These are phyloP conservation scores for Angomonas desouzai DNA, from an alignment of 208 protist genomes.

Conservation along the genomic window DNA sequence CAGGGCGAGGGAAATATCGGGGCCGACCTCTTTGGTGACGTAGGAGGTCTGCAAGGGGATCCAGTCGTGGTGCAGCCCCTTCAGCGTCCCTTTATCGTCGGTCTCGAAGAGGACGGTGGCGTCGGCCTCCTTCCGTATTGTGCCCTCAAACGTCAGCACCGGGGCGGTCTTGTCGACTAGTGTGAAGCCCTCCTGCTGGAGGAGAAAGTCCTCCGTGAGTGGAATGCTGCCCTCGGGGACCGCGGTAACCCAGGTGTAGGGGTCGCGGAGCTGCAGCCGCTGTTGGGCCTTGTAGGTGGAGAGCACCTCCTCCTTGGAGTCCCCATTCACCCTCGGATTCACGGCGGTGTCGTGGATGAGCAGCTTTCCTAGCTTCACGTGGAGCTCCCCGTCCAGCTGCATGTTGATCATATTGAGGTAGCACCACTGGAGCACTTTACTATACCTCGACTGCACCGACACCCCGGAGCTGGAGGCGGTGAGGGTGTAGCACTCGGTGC, in stretches of 20 bases:
- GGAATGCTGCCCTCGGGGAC: slow-evolving; percentile 51
- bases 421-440: slow-evolving; percentile 91
- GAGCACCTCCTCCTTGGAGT: slow-evolving; percentile 51
- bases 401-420: slow-evolving; percentile 89
- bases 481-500: slow-evolving; percentile 89
- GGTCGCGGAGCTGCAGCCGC: slow-evolving; percentile 77
- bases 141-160: slow-evolving; percentile 70
- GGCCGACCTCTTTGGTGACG: slow-evolving; percentile 46
- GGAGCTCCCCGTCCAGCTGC: slow-evolving; percentile 87
- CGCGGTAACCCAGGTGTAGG: slow-evolving; percentile 77
- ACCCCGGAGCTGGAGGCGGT: slow-evolving; percentile 53
- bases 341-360: slow-evolving; percentile 36
- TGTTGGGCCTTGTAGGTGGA: slow-evolving; percentile 87
- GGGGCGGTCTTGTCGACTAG: slow-evolving; percentile 12
- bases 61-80: slow-evolving; percentile 64
- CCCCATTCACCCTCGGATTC: not conserved
- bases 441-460: slow-evolving; percentile 68
- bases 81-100: slow-evolving; percentile 56
- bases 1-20: slow-evolving; percentile 71
- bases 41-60: slow-evolving; percentile 74
- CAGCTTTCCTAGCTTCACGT: slow-evolving; percentile 74
- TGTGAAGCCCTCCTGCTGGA: slow-evolving; percentile 46
- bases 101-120: slow-evolving; percentile 45
- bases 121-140: slow-evolving; percentile 73
- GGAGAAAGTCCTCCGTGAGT: slow-evolving; percentile 44